These are phyloP conservation scores for Arabidopsis arenosa DNA, from an alignment of 345 rosid species.

Conservation along the genomic window DNA sequence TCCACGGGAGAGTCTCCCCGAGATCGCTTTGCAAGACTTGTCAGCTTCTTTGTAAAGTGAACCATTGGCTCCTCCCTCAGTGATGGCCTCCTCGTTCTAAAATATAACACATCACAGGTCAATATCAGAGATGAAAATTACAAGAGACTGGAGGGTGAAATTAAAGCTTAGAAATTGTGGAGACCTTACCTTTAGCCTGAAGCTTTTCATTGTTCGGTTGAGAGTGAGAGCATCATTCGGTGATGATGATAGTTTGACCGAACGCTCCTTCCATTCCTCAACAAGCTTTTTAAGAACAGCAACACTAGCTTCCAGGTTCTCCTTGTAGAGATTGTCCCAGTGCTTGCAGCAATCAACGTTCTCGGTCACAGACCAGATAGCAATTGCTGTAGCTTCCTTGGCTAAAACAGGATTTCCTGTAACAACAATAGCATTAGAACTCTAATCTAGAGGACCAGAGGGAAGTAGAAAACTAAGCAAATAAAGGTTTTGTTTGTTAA, in stretches of 20 bases:
- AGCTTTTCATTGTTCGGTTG: slow-evolving; percentile 58
- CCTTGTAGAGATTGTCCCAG: slow-evolving; percentile 73
- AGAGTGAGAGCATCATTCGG: slow-evolving; percentile 52
- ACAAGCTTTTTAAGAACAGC: slow-evolving; percentile 59
- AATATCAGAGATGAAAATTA: slow-evolving; percentile 5
- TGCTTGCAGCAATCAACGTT: slow-evolving; percentile 76
- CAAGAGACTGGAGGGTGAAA: background rate
- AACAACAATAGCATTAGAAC: slow-evolving; percentile 9
- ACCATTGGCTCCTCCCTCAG: slow-evolving; percentile 46
- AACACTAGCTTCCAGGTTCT: slow-evolving; percentile 62
- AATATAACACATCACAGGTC: slow-evolving; percentile 8
- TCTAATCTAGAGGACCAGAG: background rate
- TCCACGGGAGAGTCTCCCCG: slow-evolving; percentile 57
- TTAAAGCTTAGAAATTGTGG: background rate
- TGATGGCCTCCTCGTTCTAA: slow-evolving; percentile 66
- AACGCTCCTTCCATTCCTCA: slow-evolving; percentile 66
- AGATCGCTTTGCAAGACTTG: slow-evolving; percentile 59
- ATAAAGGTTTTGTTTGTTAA: background rate
- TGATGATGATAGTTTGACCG: slow-evolving; percentile 50
- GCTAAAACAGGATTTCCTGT: slow-evolving; percentile 64
- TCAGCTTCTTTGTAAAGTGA: slow-evolving; percentile 57
- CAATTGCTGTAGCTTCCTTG: slow-evolving; percentile 68
- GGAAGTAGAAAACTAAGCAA: background rate
- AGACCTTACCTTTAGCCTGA: slow-evolving; percentile 61
- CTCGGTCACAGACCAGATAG: slow-evolving; percentile 63